Evolutionary conservation across 306 rosid species (phyloP).

Genomic region (Cyamopsis tetragonoloba): DNA sequence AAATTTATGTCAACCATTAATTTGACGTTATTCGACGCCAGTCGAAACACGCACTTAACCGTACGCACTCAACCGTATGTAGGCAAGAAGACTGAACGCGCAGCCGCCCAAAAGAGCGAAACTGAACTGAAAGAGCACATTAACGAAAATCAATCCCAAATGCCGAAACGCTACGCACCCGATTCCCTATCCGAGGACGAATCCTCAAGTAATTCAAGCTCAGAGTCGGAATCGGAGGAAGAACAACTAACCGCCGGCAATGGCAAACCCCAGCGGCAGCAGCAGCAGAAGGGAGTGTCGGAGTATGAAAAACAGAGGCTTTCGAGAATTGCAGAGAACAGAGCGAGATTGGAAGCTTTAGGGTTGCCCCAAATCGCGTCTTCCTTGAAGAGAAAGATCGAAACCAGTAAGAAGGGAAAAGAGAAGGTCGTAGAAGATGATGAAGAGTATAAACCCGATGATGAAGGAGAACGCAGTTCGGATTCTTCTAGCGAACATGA

Average conservation of each 20-base stretch:
- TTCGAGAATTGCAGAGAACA: slow-evolving; percentile 72
- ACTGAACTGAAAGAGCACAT: background rate
- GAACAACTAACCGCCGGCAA: background rate
- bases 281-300: slow-evolving; percentile 10
- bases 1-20: too few species aligned
- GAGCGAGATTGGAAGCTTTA: slow-evolving; percentile 69
- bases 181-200: slow-evolving; percentile 39
- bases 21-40: too few species aligned
- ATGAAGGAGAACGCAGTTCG: slow-evolving; percentile 26
- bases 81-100: too few species aligned
- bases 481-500: slow-evolving; percentile 40
- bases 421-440: slow-evolving; percentile 36
- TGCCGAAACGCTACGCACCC: slow-evolving; percentile 29
- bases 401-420: slow-evolving; percentile 42
- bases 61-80: too few species aligned
- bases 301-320: slow-evolving; percentile 79
- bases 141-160: background rate
- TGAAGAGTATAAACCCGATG: slow-evolving; percentile 58
- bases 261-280: background rate
- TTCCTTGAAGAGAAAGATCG: slow-evolving; percentile 38
- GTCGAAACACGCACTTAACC: too few species aligned
- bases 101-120: too few species aligned
- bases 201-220: too few species aligned
- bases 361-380: slow-evolving; percentile 62
- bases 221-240: slow-evolving; percentile 43